Evolutionary conservation across 2,329 filamentous ascomycete genomes (phyloP), one percentile per base, ranked within the genome.

Genomic region (Aspergillus spinulosporus): DNA sequence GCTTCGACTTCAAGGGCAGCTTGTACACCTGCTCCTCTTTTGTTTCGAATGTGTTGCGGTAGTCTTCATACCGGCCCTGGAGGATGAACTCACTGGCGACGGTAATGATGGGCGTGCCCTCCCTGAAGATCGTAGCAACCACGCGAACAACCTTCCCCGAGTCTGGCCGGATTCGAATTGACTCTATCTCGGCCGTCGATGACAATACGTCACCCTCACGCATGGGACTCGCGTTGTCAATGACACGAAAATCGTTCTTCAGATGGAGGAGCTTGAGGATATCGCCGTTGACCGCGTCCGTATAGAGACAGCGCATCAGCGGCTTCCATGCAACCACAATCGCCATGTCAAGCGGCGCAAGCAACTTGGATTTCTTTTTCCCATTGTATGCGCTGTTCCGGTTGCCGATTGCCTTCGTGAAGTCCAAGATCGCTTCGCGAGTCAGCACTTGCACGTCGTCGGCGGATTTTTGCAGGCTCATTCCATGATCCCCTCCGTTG

Each of bases 71-170:
- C 34, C 82, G 82, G 56, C 94, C 94, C 50, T 94, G 88, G 82
- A 99, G 99, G 68, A 99, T 76, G 83, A 99, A 99, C 75, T 99
- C 94, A 60, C 92, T 97, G 8, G 92, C 97, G 28, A 99, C 94
- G 72, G 97, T 92, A 94, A 99, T 99, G 61, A 99, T 90, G 5
- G 92, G 82, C 72, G 89, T 76, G 26, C 88, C 88, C 52, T 92
- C 86, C 42, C 94, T 88, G 52, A 84, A 88, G 68, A 99, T 96
- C 5, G 94, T 97, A 60, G 94, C 94, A 68, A 92, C 97, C 14
- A 99, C 92, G 76, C 99, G 94, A 14, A 99, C 94, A 92, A 99
- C 97, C 82, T 99, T 99, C 46, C 94, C 94, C 57, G 93, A 91
- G 9, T 96, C 92, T 74, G 97, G 92, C 79, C 97, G 99, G 80